phyloP scores from a whole-genome alignment of 2,329 filamentous ascomycete genomes.

The Mycosphaerelloides madeirae region DNA sequence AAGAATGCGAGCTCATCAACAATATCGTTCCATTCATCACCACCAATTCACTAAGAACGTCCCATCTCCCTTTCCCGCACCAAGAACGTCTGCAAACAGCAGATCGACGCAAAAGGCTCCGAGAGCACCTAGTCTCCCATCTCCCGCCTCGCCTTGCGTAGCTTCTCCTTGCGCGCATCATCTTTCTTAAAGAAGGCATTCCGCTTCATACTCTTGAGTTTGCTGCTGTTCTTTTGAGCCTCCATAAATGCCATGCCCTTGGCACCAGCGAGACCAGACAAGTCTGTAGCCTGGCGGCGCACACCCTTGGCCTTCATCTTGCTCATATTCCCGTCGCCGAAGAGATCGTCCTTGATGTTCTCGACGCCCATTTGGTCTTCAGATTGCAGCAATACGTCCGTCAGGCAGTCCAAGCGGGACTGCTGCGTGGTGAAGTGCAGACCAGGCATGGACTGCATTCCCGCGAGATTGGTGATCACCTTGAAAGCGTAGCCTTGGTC shows the following conservation, averaged over 20 bases:
- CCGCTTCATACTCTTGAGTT: slow-evolving; percentile 44
- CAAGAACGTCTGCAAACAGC: too few species aligned
- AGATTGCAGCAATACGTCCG: slow-evolving; percentile 84
- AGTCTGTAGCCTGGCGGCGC: slow-evolving; percentile 74
- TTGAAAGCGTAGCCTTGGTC: slow-evolving; percentile 99
- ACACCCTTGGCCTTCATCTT: slow-evolving; percentile 49
- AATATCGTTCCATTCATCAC: too few species aligned
- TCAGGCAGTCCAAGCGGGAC: slow-evolving; percentile 79
- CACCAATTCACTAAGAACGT: too few species aligned
- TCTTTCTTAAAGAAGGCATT: slow-evolving; percentile 45
- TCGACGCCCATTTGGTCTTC: slow-evolving; percentile 69
- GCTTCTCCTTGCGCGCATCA: slow-evolving; percentile 31
- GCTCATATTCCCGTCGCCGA: slow-evolving; percentile 50
- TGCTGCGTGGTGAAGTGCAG: slow-evolving; percentile 74
- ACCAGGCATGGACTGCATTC: slow-evolving; percentile 76
- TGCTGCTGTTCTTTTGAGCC: slow-evolving; percentile 41
- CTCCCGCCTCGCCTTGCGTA: slow-evolving; percentile 21
- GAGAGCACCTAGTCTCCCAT: neutral
- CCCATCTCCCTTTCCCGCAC: too few species aligned
- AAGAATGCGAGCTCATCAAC: too few species aligned
- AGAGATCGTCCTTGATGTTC: slow-evolving; percentile 64
- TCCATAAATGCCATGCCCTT: slow-evolving; percentile 86
- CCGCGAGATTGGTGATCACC: slow-evolving; percentile 91
- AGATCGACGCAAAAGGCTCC: too few species aligned
- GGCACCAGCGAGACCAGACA: slow-evolving; percentile 82